phyloP scores from a whole-genome alignment of 495 filamentous ascomycete genomes.

The Hypoxylon perforatum region DNA sequence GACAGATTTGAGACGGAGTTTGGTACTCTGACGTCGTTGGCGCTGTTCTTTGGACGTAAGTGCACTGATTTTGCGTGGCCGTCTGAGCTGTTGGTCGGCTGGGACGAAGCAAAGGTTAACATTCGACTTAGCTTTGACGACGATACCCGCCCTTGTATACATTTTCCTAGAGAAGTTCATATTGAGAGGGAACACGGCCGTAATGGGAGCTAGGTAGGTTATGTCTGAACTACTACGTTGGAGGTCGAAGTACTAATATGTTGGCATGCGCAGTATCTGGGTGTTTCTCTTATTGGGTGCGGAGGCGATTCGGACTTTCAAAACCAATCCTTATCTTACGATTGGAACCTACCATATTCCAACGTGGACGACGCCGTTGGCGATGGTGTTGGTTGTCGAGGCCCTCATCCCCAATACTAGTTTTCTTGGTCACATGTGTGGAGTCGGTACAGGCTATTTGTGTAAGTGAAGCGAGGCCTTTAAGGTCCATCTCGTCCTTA shows the following conservation, averaged over 20 bases:
- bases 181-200: slow-evolving; percentile 70
- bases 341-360: slow-evolving; percentile 81
- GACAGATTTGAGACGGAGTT: slow-evolving; percentile 95
- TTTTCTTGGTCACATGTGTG: slow-evolving; percentile 86
- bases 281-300: slow-evolving; percentile 86
- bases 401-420: slow-evolving; percentile 83
- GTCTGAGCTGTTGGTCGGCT: background rate
- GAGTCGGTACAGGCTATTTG: slow-evolving; percentile 82
- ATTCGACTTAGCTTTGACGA: slow-evolving; percentile 72
- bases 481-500: background rate
- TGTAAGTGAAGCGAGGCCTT: slow-evolving; percentile 69
- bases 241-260: slow-evolving; percentile 1
- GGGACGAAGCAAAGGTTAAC: slow-evolving; percentile 26
- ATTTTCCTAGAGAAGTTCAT: slow-evolving; percentile 74
- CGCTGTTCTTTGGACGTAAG: slow-evolving; percentile 91
- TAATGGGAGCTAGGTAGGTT: slow-evolving; percentile 85
- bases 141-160: slow-evolving; percentile 79
- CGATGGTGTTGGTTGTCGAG: slow-evolving; percentile 73
- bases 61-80: slow-evolving; percentile 31
- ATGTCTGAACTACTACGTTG: background rate
- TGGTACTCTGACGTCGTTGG: slow-evolving; percentile 85
- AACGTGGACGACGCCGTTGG: slow-evolving; percentile 89
- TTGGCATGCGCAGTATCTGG: slow-evolving; percentile 72
- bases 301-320: slow-evolving; percentile 84
- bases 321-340: slow-evolving; percentile 77